Base-by-base conservation (phyloP, 2,329 filamentous ascomycete species). In the Verruconis gallopava region DNA sequence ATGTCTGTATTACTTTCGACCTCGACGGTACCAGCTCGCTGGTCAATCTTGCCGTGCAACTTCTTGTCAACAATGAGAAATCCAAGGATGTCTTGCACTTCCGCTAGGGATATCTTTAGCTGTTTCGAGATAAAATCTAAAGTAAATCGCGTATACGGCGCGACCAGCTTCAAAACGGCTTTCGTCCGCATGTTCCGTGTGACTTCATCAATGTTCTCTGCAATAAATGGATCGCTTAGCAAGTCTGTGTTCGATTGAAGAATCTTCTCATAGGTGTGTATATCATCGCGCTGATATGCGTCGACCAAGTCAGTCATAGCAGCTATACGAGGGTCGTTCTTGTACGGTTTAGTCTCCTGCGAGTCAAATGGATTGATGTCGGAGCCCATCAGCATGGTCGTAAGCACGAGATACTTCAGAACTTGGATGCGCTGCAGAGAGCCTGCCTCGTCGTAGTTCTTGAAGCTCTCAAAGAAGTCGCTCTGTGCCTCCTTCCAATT, bases 301-400 rank as follows among this genome's bases (percentile, higher is more conserved):
- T 96, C 88, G 17, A 98, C 91, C 1, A 98, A 73, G 52, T 95
- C 84, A 2, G 88, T 96, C 89, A 98, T 98, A 51, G 86, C 89
- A 2, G 85, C 81, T 51, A 98, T 95, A 44, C 89, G 83, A 4
- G 86, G 83, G 58, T 98, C 89, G 51, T 84, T 89, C 64, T 86
- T 89, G 70, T 98, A 98, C 32, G 91, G 91, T 65, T 96, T 96
- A 14, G 89, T 96, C 66, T 98, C 91, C 61, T 96, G 91, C 5
- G 88, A 95, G 62, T 96, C 89, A 60, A 98, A 96, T 0, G 91
- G 91, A 60, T 96, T 96, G 73, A 98, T 98, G 61, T 93, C 79
- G 32, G 89, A 95, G 58, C 89, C 88, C 84, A 94, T 95, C 45
- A 98, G 71, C 91, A 98, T 96, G 33, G 89, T 96, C 19, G 89